Evolutionary conservation across 176 grass and related monocot species (phyloP).

Genomic region (sorghum (Sorghum bicolor)): DNA sequence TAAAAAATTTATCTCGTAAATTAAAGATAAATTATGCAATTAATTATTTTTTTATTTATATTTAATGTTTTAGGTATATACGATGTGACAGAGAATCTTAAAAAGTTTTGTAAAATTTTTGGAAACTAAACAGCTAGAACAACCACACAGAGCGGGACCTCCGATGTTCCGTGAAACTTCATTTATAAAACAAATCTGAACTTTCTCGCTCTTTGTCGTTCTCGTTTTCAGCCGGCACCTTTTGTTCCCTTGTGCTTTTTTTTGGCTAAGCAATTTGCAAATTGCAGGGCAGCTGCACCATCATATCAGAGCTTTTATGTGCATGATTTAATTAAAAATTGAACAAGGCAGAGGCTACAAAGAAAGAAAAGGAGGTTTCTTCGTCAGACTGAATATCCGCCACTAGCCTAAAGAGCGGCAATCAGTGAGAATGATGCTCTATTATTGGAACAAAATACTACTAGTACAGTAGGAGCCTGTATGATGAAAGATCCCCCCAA

Average conservation of each 20-base stretch:
- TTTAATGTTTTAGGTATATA: no score
- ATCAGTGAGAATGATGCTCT: neutral
- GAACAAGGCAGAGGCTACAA: neutral
- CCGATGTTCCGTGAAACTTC: neutral
- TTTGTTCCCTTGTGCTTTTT: neutral
- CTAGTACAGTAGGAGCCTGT: neutral
- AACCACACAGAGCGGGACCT: neutral
- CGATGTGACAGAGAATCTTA: no score
- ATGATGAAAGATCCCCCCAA: neutral
- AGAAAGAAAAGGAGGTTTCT: neutral
- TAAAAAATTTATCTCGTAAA: no score
- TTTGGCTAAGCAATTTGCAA: neutral
- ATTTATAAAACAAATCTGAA: neutral
- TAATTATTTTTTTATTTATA: no score
- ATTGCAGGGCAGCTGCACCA: neutral
- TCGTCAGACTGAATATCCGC: neutral
- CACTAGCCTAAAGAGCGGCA: neutral
- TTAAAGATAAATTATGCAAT: no score
- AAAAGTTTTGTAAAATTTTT: no score
- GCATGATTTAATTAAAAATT: neutral
- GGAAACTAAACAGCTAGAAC: no score
- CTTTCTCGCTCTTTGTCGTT: neutral
- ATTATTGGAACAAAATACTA: neutral
- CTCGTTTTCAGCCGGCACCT: conserved; percentile 3
- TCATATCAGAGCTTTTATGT: neutral